Evolutionary conservation across 1,284 basidiomycete species (phyloP).

Genomic region (Pseudozyma pruni): DNA sequence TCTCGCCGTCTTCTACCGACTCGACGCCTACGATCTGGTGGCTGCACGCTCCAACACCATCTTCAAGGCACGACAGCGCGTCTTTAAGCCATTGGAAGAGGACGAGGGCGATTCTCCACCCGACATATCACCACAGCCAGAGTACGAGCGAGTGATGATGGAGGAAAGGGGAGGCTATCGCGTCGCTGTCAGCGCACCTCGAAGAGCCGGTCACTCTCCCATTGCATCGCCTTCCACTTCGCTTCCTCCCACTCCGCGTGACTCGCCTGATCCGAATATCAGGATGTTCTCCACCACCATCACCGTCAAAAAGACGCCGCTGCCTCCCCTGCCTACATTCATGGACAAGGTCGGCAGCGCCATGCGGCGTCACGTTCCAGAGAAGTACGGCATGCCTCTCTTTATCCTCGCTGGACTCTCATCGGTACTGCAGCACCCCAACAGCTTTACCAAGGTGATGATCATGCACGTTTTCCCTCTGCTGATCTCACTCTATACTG

Average conservation of each 20-base stretch:
- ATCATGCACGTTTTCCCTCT: slow-evolving; percentile 75
- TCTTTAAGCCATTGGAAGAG: slow-evolving; percentile 13
- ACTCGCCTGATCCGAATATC: slow-evolving; percentile 14
- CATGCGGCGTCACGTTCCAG: slow-evolving; percentile 22
- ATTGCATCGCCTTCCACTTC: neutral
- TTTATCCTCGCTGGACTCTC: slow-evolving; percentile 72
- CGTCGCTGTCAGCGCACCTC: neutral
- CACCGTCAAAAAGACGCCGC: slow-evolving; percentile 15
- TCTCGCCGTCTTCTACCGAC: slow-evolving; percentile 72
- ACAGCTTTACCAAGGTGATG: slow-evolving; percentile 73
- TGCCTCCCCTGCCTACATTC: slow-evolving; percentile 21
- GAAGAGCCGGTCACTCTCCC: neutral
- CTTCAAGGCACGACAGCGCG: slow-evolving; percentile 10
- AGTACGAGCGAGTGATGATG: neutral
- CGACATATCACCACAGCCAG: neutral
- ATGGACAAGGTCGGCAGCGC: slow-evolving; percentile 19
- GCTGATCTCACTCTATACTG: slow-evolving; percentile 71
- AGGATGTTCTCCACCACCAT: slow-evolving; percentile 11
- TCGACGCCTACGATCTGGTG: slow-evolving; percentile 15
- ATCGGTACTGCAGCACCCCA: slow-evolving; percentile 72
- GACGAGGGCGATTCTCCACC: neutral
- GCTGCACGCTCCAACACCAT: slow-evolving; percentile 9
- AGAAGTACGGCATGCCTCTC: slow-evolving; percentile 43
- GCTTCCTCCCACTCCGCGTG: slow-evolving; percentile 9
- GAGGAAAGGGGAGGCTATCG: neutral